Base-by-base conservation (phyloP, 2,329 filamentous ascomycete species). In the Volutella citrinella region DNA sequence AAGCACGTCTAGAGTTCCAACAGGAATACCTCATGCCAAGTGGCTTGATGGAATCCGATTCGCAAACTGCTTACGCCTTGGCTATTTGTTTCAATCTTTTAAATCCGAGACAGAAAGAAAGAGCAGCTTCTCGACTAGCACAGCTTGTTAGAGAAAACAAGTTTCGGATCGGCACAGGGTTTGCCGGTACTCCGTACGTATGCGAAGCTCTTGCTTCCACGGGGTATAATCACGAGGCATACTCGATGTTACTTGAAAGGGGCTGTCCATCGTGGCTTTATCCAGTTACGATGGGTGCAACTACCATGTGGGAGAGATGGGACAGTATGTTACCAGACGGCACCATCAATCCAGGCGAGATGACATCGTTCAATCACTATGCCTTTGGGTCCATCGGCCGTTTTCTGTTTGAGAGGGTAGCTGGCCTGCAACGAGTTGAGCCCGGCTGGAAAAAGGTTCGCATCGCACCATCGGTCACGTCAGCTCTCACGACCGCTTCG, bases 341-440 rank as follows among this genome's bases (percentile, higher is more conserved):
- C 1, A 49, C 37, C 1, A 54, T 68, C 22, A 68, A 68, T 32
- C 54, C 60, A 0, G 58, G 64, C 0, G 45, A 58, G 17, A 68
- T 68, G 64, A 68, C 63, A 0, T 63, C 57, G 10, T 63, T 65
- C 27, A 65, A 69, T 28, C 62, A 68, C 36, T 68, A 68, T 24
- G 61, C 64, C 0, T 58, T 66, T 12, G 63, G 64, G 0, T 55
- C 59, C 5, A 58, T 68, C 5, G 58, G 54, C 6, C 54, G 57
- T 9, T 67, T 64, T 43, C 51, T 68, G 22, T 56, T 64, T 17
- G 43, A 51, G 13, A 18, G 44, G 1, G 19, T 57, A 6, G 52
- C 50, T 1, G 54, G 54, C 0, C 6, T 57, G 2, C 40, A 46
- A 8, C 35, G 37, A 4, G 3, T 52, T 6, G 45, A 44, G 0